These are phyloP conservation scores for Amanita polypyramis DNA, from an alignment of 768 basidiomycete genomes.

Conservation along the genomic window DNA sequence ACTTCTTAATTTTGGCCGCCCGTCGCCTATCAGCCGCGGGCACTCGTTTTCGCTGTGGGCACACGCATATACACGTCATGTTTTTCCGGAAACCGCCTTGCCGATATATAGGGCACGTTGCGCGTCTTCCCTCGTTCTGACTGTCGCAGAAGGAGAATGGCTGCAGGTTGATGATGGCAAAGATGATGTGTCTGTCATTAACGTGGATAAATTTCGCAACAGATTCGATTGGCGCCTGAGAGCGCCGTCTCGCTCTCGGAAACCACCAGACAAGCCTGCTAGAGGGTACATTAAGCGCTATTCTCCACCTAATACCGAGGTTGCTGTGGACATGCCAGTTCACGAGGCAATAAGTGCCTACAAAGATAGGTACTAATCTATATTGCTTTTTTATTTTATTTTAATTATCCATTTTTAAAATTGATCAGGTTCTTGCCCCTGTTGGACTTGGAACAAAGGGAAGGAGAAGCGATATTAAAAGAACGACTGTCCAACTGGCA, in stretches of 20 bases:
- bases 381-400: background rate
- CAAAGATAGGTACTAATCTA: slow-evolving; percentile 34
- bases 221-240: slow-evolving; percentile 58
- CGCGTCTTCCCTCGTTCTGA: background rate
- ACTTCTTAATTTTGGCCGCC: background rate
- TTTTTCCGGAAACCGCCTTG: background rate
- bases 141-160: slow-evolving; percentile 27
- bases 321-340: slow-evolving; percentile 29
- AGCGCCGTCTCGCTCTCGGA: slow-evolving; percentile 31
- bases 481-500: slow-evolving; percentile 65
- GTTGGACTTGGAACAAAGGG: slow-evolving; percentile 43
- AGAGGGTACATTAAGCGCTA: slow-evolving; percentile 26
- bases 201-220: background rate
- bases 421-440: slow-evolving; percentile 30
- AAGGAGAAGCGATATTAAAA: slow-evolving; percentile 47
- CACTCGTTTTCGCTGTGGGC: background rate
- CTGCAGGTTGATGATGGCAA: slow-evolving; percentile 20
- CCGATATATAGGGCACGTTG: background rate
- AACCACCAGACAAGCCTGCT: slow-evolving; percentile 8
- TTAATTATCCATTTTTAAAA: background rate
- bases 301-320: slow-evolving; percentile 21
- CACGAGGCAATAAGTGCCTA: slow-evolving; percentile 45
- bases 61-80: background rate
- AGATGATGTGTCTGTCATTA: background rate
- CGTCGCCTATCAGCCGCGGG: background rate